A percentile compares a stretch with the other conserved stretches of the same genome.
Evolutionary conservation across 345 rosid species (phyloP).

Genomic region (Rhizophora mangle): DNA sequence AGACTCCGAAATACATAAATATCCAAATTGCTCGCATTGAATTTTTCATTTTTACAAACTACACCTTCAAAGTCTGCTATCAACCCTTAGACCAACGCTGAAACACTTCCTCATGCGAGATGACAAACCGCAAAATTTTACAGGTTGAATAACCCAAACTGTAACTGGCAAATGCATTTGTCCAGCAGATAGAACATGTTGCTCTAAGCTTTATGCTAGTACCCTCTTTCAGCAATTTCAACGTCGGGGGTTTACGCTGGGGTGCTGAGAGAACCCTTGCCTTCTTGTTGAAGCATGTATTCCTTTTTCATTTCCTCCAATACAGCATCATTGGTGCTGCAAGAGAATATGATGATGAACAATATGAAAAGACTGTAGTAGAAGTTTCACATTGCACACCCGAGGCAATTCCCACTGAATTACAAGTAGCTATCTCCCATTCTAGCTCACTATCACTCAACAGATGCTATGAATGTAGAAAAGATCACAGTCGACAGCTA

Average conservation of each 20-base stretch:
- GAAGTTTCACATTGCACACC: no score
- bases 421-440: no score
- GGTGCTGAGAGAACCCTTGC: slow-evolving; percentile 33
- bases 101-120: not conserved
- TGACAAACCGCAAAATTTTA: not conserved
- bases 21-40: no score
- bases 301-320: slow-evolving; percentile 90
- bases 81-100: not conserved
- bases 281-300: slow-evolving; percentile 67
- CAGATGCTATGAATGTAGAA: no score
- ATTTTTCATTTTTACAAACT: no score
- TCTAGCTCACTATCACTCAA: no score
- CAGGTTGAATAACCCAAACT: not conserved
- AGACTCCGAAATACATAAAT: no score
- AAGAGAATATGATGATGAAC: slow-evolving; percentile 1
- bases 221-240: not conserved
- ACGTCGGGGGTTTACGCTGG: slow-evolving; percentile 7
- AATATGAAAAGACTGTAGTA: not conserved
- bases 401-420: no score
- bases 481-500: no score
- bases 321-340: slow-evolving; percentile 81
- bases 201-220: not conserved
- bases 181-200: not conserved
- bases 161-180: not conserved
- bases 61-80: no score